Evolutionary conservation across 768 basidiomycete species (phyloP).

Genomic region (Hirschioporus abietinus): DNA sequence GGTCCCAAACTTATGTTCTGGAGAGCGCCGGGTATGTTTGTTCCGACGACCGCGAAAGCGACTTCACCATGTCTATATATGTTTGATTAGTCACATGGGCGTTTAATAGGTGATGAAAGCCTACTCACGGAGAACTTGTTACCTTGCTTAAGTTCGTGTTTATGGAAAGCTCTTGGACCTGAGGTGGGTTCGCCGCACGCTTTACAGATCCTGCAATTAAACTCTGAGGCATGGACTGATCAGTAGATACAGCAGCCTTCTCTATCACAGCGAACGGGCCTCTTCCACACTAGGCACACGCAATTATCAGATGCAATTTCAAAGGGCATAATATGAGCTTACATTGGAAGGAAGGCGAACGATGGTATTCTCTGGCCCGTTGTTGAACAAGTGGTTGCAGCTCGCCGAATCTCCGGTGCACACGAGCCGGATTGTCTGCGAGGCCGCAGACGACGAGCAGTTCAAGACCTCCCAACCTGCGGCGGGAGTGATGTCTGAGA

Average conservation of each 20-base stretch:
- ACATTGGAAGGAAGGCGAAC: conserved; percentile 17
- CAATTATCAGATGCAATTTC: background rate
- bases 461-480: conserved; percentile 18
- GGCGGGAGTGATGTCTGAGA: conserved; percentile 18
- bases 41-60: conserved; percentile 20
- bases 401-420: conserved; percentile 6
- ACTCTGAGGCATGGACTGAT: conserved; percentile 36
- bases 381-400: conserved; percentile 17
- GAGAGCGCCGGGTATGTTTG: conserved; percentile 18
- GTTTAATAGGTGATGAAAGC: background rate
- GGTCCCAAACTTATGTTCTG: background rate
- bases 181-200: conserved; percentile 20
- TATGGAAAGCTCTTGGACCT: conserved; percentile 36
- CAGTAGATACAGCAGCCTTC: conserved; percentile 32
- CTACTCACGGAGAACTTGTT: background rate
- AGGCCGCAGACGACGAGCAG: conserved; percentile 10
- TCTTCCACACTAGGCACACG: conserved; percentile 17
- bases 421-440: conserved; percentile 10
- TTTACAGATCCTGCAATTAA: background rate
- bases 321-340: background rate
- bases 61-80: conserved; percentile 21
- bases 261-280: conserved; percentile 32
- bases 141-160: conserved; percentile 32
- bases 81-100: background rate
- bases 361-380: conserved; percentile 14